Conservation (phyloP, 169 alveolate species). For the Pseudocohnilembus persalinus region DNA sequence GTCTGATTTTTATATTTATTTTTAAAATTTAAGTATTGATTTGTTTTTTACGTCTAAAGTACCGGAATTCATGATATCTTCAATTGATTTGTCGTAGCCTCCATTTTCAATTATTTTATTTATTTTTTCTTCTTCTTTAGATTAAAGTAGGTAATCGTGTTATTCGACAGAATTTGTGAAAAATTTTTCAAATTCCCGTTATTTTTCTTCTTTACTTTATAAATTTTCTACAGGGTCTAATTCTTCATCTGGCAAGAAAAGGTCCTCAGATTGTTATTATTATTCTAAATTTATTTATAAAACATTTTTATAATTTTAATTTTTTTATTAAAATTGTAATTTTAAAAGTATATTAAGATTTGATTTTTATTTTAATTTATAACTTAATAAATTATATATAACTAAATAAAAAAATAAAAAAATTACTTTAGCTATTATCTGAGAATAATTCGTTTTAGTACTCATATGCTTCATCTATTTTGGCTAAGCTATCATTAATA, state of each 20-base stretch:
- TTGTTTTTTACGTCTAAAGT: neutral
- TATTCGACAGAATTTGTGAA: neutral
- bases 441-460: too few relatives aligned
- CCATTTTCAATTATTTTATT: neutral
- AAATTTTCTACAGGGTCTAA: neutral
- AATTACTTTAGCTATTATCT: too few relatives aligned
- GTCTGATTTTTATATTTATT: too few relatives aligned
- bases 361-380: too few relatives aligned
- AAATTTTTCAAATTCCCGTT: neutral
- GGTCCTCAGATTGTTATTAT: neutral
- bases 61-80: neutral
- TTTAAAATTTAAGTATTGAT: neutral
- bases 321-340: too few relatives aligned
- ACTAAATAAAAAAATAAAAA: too few relatives aligned
- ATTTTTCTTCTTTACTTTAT: neutral
- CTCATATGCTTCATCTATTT: neutral
- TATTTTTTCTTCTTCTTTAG: neutral
- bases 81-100: neutral
- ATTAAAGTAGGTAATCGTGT: neutral
- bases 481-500: neutral
- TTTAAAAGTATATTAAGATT: too few relatives aligned
- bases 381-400: too few relatives aligned
- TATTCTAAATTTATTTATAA: too few relatives aligned
- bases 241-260: neutral
- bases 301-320: too few relatives aligned